Percentiles rank a stretch among this genome's conserved stretches.
These are phyloP conservation scores for Boletellus dicymbophilus DNA, from an alignment of 1,284 basidiomycete species.

Conservation along the genomic window DNA sequence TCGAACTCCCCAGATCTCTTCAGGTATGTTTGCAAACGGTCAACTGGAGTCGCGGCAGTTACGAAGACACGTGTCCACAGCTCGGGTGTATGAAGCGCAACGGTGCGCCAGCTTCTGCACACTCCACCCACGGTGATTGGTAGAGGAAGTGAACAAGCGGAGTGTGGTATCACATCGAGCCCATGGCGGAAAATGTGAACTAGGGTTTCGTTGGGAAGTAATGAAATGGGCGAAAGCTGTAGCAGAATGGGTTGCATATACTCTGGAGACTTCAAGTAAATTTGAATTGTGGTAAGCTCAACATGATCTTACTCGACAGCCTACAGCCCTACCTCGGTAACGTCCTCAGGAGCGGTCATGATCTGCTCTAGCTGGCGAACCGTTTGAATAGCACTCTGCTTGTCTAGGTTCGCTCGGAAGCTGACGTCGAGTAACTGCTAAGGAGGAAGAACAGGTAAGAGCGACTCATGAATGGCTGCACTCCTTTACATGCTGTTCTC, in stretches of 20 bases:
- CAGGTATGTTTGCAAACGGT: constrained; percentile 4
- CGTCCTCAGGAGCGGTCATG: neutral
- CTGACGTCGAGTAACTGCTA: too few species aligned
- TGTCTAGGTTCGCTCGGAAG: too few species aligned
- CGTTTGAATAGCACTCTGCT: too few species aligned
- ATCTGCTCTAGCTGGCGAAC: too few species aligned
- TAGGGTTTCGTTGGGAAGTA: constrained; percentile 13
- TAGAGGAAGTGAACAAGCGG: constrained; percentile 1
- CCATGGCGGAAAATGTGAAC: constrained; percentile 15
- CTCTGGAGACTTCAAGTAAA: neutral
- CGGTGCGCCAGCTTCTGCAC: constrained; percentile 16
- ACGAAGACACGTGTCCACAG: constrained; percentile 21
- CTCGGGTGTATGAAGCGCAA: constrained; percentile 6
- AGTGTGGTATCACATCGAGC: constrained; percentile 1
- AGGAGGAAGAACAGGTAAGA: too few species aligned
- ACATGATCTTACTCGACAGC: neutral
- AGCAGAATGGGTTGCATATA: neutral
- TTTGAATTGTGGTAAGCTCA: neutral
- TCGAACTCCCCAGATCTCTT: constrained; percentile 11
- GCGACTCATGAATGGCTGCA: too few species aligned
- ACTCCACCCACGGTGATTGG: constrained; percentile 10
- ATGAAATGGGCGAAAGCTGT: neutral
- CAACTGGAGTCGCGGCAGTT: constrained; percentile 13
- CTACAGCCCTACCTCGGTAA: neutral
- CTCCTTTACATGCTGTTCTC: too few species aligned